Evolutionary conservation across 371 early-diverging fungal genomes (phyloP).

Genomic region (Mortierella sp.): DNA sequence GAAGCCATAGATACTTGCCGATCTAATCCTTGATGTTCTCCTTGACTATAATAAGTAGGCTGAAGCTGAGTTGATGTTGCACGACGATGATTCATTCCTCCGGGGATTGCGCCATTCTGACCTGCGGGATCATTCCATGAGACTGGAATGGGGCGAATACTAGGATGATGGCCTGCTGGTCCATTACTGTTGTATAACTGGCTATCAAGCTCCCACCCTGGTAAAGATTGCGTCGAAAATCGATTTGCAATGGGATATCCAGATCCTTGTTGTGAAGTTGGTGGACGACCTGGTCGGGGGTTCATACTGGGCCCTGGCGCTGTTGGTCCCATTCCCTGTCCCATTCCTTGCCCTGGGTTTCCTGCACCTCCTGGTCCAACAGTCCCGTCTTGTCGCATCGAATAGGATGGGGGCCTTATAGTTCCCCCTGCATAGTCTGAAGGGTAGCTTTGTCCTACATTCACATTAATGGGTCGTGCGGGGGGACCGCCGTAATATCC

Average conservation of each 20-base stretch:
- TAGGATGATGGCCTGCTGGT: constrained; percentile 33
- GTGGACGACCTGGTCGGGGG: constrained; percentile 27
- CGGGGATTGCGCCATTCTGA: constrained; percentile 29
- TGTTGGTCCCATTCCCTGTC: constrained; percentile 30
- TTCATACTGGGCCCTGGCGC: constrained; percentile 32
- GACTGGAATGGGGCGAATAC: constrained; percentile 26
- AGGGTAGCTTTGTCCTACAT: constrained; percentile 30
- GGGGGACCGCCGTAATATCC: constrained; percentile 34
- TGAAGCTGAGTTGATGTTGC: constrained; percentile 47
- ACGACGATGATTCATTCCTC: constrained; percentile 34
- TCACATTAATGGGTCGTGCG: constrained; percentile 29
- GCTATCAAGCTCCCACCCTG: constrained; percentile 46
- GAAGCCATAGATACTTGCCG: constrained; percentile 39
- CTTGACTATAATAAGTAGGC: constrained; percentile 34
- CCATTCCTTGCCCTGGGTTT: constrained; percentile 20
- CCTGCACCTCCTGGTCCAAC: constrained; percentile 28
- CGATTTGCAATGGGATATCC: constrained; percentile 42
- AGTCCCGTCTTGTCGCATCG: constrained; percentile 29
- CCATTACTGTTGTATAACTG: constrained; percentile 27
- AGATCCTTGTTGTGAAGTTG: constrained; percentile 11
- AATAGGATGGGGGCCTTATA: constrained; percentile 23
- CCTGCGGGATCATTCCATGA: constrained; percentile 29
- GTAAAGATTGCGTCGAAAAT: constrained; percentile 46
- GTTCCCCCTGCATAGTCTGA: constrained; percentile 34
- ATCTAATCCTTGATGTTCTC: constrained; percentile 33